Evolutionary conservation across 306 rosid species (phyloP), one percentile per base, ranked within the genome.

Genomic region (Cyclanthera cordifolia): DNA sequence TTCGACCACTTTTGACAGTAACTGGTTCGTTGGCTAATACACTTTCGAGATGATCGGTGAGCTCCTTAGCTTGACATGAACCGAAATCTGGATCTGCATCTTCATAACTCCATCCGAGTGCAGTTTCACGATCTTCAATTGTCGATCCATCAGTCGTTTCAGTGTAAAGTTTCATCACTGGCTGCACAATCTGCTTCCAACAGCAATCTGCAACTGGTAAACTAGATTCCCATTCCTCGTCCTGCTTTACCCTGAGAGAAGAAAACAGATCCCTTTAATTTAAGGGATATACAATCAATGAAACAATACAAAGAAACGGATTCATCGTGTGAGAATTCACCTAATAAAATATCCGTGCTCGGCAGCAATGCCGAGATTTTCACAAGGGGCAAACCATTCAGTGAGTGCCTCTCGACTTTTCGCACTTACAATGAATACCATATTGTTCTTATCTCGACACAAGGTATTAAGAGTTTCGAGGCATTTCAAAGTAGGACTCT

Each of bases 301-400:
- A 8, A 60, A 34, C 21, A 58, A 23, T 56, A 63, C 43, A 46
- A 25, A 7, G 5, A 56, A 19, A 32, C 6, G 10, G 16, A 4
- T 46, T 37, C 49, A 58, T 16, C 13, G 8, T 30, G 10, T 23
- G 16, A 5, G 12, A 28, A 57, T 25, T 77, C 67, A 86, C 97
- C 95, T 82, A 19, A 86, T 69, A 75, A 87, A 90, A 78, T 82
- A 87, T 58, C 97, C 97, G 30, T 90, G 97, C 81, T 90, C 97
- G 2, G 97, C 97, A 13, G 90, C 92, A 27, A 88, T 69, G 57
- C 97, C 95, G 39, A 90, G 75, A 53, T 83, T 88, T 74, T 86
- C 93, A 65, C 97, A 90, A 69, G 93, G 74, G 67, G 84, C 85
- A 79, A 90, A 86, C 97, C 97, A 90, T 50, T 84, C 86, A 0